Evolutionary conservation across 2,329 filamentous ascomycete species (phyloP), one percentile per base, ranked within the genome.

Genomic region (Penicillium corylophilum): DNA sequence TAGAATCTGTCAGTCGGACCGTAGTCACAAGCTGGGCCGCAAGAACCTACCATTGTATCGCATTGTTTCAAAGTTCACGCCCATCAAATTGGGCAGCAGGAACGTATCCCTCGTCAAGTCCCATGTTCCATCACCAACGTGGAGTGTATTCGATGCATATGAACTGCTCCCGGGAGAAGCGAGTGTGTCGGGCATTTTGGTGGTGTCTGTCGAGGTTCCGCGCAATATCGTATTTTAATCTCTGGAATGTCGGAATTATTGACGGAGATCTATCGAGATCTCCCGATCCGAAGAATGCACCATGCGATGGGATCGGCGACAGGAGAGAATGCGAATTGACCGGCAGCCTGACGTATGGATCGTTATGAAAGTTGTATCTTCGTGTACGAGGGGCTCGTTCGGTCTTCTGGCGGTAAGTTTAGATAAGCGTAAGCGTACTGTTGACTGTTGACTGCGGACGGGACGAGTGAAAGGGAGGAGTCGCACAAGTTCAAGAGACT

Each of bases 41-140:
- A n/a, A 22, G 20, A 33, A 64, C 73, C 58, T 64, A 84, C 82
- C 84, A 75, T 87, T 87, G 70, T 86, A 85, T 68, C 77, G 80
- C 78, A 84, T 87, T 4, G 83, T 86, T 44, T 79, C 82, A 67
- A 86, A 84, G 64, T 87, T 86, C 33, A 85, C 63, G 16, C 84
- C 84, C 69, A 83, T 78, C 48, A 87, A 66, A 61, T 86, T 86
- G 40, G 84, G 84, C 49, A 87, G 69, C 58, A 87, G 74, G 64
- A 87, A 87, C 10, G 79, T 82, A 62, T 87, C 83, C 56, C 82
- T 76, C 56, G 76, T 71, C 28, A 76, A 77, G 59, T 86, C 82
- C 84, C 84, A 87, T 57, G 84, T 87, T 36, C 84, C 84, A 71
- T 87, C 84, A 44, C 84, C 84, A 44, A 87, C 83, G 64, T 80